A percentile compares a stretch with the other conserved stretches of the same genome.
Conservation (phyloP, 768 basidiomycete species). For the Leccinum pellstonianum region DNA sequence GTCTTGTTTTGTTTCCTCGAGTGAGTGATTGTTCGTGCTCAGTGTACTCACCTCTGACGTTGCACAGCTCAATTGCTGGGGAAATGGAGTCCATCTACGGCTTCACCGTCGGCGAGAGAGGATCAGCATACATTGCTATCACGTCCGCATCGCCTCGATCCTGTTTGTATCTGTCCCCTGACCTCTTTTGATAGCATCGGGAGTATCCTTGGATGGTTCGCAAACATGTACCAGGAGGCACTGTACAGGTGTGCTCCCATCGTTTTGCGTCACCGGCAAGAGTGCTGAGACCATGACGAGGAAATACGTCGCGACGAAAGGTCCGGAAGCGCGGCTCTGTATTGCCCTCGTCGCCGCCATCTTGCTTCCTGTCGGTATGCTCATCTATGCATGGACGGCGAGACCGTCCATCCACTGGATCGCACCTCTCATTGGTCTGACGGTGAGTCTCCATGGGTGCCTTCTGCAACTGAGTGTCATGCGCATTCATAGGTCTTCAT, state of each 20-base stretch:
- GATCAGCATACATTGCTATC: constrained; percentile 58
- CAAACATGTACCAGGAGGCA: constrained; percentile 47
- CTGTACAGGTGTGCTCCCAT: constrained; percentile 44
- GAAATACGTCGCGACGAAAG: constrained; percentile 32
- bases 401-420: constrained; percentile 59
- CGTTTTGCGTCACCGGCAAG: neutral
- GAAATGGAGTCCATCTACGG: constrained; percentile 56
- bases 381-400: constrained; percentile 73
- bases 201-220: constrained; percentile 46
- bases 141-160: constrained; percentile 37
- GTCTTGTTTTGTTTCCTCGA: constrained; percentile 67
- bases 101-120: constrained; percentile 59
- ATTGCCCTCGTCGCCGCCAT: constrained; percentile 53
- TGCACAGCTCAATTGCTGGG: constrained; percentile 49
- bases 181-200: constrained; percentile 45
- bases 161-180: neutral
- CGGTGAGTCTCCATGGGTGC: constrained; percentile 12
- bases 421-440: constrained; percentile 32
- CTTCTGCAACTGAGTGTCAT: neutral
- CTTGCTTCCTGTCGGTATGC: constrained; percentile 58
- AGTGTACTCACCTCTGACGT: constrained; percentile 2
- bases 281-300: constrained; percentile 14
- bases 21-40: constrained; percentile 32
- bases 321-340: constrained; percentile 62
- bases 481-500: constrained; percentile 43